Base-by-base conservation (phyloP, 2,329 filamentous ascomycete species). In the Thielaviopsis populi region DNA sequence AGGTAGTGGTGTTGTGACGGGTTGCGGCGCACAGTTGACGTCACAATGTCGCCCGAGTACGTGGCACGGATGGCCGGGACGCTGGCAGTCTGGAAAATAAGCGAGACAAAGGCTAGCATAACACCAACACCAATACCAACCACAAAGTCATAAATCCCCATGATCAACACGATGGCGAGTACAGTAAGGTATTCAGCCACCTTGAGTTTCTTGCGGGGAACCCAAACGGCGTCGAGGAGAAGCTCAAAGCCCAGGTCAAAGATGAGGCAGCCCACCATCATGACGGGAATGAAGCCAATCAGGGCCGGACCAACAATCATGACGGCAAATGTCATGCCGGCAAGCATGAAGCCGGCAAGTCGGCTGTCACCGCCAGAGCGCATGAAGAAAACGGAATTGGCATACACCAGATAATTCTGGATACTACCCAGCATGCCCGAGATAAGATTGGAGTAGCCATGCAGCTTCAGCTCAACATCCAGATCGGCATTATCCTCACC, bases 141-240 rank as follows among this genome's bases (percentile, higher is more conserved):
- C 3, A 99, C 94, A 71, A 99, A 99, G 74, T 99, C 94, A 75
- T 95, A 92, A 10, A 91, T 84, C 1, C 94, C 94, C 94, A 99
- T 99, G 46, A 95, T 89, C 22, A 96, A 77, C 0, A 96, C 91
- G 68, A 97, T 97, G 43, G 85, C 84, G 64, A 96, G 77, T 56
- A 96, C 89, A 6, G 94, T 99, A 41, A 94, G 72, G 72, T 96
- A 99, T 72, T 99, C 94, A 13, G 92, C 83, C 62, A 81, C 77
- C 72, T 95, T 89, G 43, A 97, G 78, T 74, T 94, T 95, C 67
- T 91, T 91, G 72, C 89, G 88, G 0, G 94, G 95, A 65, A 89
- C 83, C 77, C 91, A 89, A 3, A 99, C 76, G 1, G 94, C 94
- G 73, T 99, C 94, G 65, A 89, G 77, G 66, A 97, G 80, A 40